Conservation (phyloP, 2,329 filamentous ascomycete genomes). For the Monosporascus sp. region DNA sequence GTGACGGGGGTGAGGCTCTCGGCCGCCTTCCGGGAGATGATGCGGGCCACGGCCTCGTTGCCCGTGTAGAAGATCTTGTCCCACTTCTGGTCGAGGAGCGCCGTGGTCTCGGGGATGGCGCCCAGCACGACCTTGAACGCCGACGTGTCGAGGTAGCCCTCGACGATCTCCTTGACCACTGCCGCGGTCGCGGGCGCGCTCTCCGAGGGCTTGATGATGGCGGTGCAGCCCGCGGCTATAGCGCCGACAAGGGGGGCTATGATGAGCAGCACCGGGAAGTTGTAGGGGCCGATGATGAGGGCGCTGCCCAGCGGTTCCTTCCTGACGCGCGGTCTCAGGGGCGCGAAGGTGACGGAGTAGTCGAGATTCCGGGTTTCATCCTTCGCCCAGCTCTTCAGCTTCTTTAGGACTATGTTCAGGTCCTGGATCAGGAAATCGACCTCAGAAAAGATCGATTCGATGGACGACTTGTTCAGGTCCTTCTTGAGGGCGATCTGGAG, state of each 20-base stretch:
- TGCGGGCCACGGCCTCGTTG: conserved; percentile 69
- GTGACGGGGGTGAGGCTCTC: conserved; percentile 81
- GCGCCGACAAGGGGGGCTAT: conserved; percentile 79
- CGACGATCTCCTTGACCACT: conserved; percentile 73
- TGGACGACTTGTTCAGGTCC: conserved; percentile 73
- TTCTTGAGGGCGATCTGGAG: conserved; percentile 69
- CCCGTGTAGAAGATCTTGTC: conserved; percentile 99
- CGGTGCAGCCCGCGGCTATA: conserved; percentile 87
- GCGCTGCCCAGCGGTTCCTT: conserved; percentile 85
- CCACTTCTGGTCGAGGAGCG: conserved; percentile 82
- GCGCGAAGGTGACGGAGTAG: conserved; percentile 61
- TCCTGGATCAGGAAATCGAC: conserved; percentile 75
- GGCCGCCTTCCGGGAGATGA: conserved; percentile 85
- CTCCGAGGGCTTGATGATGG: conserved; percentile 87
- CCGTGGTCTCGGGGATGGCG: conserved; percentile 71
- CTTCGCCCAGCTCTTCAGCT: conserved; percentile 75
- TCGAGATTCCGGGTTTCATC: conserved; percentile 67
- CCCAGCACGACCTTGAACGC: conserved; percentile 80
- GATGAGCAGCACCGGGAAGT: conserved; percentile 82
- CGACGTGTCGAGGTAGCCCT: conserved; percentile 68
- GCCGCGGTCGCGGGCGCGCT: conserved; percentile 69
- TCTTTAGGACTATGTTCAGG: conserved; percentile 70
- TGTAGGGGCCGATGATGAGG: conserved; percentile 87
- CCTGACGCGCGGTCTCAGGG: conserved; percentile 68
- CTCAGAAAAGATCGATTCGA: conserved; percentile 71